Evolutionary conservation across 345 rosid genomes (phyloP), one percentile per base, ranked within the genome.

Genomic region (Microcos paniculata): DNA sequence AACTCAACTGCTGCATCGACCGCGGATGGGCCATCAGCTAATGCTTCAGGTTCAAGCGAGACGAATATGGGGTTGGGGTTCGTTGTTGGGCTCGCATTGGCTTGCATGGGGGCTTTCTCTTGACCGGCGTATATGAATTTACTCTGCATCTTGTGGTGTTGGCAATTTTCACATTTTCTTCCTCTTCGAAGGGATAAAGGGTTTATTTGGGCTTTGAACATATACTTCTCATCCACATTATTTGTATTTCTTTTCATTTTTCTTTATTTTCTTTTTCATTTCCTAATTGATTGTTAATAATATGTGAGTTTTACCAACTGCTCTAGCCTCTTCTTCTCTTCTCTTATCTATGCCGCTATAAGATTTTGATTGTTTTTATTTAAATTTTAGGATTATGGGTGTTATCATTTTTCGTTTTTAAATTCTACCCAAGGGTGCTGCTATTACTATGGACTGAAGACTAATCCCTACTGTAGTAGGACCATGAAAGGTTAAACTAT

Each of bases 61-160:
- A 82, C 67, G 76, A 82, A 75, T 51, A 49, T 64, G 73, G 87
- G 88, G 19, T 43, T 87, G 51, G 83, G 90, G 2, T 72, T 90
- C 73, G 83, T 80, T 67, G 51, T 77, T 57, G 97, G 90, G 72
- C 77, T 89, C n/a, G 86, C 81, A 33, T 69, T 86, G 67, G 31
- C 84, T 52, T 89, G 88, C 91, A 77, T 88, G 81, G 91, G 84
- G 5, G 26, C 79, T 65, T 31, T 88, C 61, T 82, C 83, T 76
- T 93, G 57, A 69, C 15, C 42, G 5, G 31, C 2, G 8, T 43
- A 4, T 30, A 18, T 69, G 59, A 69, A 69, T 24, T 49, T 30
- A 35, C 4, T 35, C 2, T 31, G 52, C 24, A 48, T 6, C 43
- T 24, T 24, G 35, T 66, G 19, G 15, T 23, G 28, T 49, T 43